phyloP scores from a whole-genome alignment of 352 stramenopile genomes.

The Phytopythium litorale region DNA sequence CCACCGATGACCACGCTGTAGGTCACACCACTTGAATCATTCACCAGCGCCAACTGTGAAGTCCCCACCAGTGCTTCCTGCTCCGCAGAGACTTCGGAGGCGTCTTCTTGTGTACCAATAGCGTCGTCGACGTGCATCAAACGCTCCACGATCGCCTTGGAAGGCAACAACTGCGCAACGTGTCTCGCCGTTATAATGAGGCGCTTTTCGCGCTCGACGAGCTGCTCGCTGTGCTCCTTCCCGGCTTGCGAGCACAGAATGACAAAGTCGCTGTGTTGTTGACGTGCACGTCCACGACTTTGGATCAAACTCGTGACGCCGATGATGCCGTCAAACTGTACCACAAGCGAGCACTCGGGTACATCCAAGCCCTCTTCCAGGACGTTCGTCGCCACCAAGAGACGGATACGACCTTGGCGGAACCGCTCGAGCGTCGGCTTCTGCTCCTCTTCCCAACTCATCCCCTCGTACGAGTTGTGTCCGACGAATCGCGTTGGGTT shows the following conservation, averaged over 20 bases:
- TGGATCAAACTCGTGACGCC: conserved; percentile 76
- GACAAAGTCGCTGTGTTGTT: conserved; percentile 54
- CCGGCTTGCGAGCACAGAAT: conserved; percentile 55
- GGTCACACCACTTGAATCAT: background rate
- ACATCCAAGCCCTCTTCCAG: conserved; percentile 79
- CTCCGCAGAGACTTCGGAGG: background rate
- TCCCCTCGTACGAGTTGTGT: conserved; percentile 78
- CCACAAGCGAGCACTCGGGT: conserved; percentile 71
- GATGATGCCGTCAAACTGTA: conserved; percentile 70
- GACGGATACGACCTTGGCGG: conserved; percentile 54
- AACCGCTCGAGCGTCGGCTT: conserved; percentile 66
- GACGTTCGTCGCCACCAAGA: conserved; percentile 78
- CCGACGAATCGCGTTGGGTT: conserved; percentile 78
- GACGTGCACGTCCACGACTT: conserved; percentile 62
- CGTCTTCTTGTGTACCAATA: conserved; percentile 1
- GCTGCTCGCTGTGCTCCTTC: conserved; percentile 32
- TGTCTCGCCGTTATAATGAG: conserved; percentile 36
- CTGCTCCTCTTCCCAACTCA: conserved; percentile 80
- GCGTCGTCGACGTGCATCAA: conserved; percentile 23
- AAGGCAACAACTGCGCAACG: conserved; percentile 31
- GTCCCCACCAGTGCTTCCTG: too few relatives aligned
- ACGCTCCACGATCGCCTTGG: conserved; percentile 34
- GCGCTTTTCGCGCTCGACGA: conserved; percentile 54
- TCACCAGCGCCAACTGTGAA: background rate
- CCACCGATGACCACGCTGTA: conserved; percentile 43